phyloP scores from a whole-genome alignment of 2,329 filamentous ascomycete species.

The Pezicula carpinea region DNA sequence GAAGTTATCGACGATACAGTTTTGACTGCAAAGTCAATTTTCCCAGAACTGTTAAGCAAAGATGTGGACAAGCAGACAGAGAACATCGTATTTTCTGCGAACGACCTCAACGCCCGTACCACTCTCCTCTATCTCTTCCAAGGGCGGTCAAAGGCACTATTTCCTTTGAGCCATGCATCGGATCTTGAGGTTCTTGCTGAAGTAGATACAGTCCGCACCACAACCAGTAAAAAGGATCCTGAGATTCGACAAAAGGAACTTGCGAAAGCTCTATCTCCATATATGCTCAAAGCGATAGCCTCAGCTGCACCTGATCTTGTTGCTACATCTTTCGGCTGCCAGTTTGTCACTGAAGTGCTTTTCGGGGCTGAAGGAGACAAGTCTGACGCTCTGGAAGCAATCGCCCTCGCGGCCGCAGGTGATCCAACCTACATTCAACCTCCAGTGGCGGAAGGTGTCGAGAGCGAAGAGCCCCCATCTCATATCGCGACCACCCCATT shows the following conservation, averaged over 20 bases:
- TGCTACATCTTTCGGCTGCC: conserved; percentile 75
- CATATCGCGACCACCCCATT: conserved; percentile 59
- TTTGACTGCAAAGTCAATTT: conserved; percentile 77
- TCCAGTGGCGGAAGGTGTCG: conserved; percentile 29
- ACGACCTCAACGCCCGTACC: conserved; percentile 59
- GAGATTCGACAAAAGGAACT: conserved; percentile 72
- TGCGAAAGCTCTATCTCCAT: conserved; percentile 66
- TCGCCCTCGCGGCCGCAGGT: conserved; percentile 59
- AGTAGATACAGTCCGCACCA: conserved; percentile 71
- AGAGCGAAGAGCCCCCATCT: conserved; percentile 9
- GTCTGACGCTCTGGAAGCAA: conserved; percentile 64
- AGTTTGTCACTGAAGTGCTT: conserved; percentile 79
- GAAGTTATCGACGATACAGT: conserved; percentile 95
- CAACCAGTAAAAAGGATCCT: conserved; percentile 90
- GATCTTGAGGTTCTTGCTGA: conserved; percentile 71
- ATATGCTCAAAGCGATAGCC: conserved; percentile 69
- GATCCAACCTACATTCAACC: conserved; percentile 37
- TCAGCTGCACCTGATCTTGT: conserved; percentile 64
- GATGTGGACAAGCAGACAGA: conserved; percentile 57
- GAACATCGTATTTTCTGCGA: conserved; percentile 59
- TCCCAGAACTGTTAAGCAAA: conserved; percentile 78
- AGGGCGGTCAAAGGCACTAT: conserved; percentile 55
- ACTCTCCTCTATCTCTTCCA: conserved; percentile 81
- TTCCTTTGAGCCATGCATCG: conserved; percentile 55
- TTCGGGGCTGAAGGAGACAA: conserved; percentile 75